phyloP scores from a whole-genome alignment of 2,329 filamentous ascomycete genomes.

The Epichloe gansuensis region DNA sequence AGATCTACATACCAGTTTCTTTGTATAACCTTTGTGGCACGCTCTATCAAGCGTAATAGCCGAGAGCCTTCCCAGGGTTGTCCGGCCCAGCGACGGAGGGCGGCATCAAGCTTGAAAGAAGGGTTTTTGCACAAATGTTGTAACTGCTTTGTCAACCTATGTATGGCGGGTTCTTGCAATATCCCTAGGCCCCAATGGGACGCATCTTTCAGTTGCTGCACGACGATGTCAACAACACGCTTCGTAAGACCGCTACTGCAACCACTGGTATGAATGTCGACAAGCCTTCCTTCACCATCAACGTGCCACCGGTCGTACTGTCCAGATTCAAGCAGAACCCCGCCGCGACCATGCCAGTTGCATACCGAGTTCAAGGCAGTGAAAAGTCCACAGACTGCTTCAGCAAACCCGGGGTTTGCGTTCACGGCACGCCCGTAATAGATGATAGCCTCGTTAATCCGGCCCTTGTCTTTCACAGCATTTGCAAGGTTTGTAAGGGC shows the following conservation, averaged over 20 bases:
- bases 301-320: conserved; percentile 88
- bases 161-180: conserved; percentile 44
- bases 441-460: conserved; percentile 78
- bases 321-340: conserved; percentile 62
- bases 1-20: conserved; percentile 84
- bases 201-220: conserved; percentile 75
- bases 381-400: conserved; percentile 89
- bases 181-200: conserved; percentile 72
- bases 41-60: conserved; percentile 71
- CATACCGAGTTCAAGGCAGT: conserved; percentile 96
- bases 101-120: conserved; percentile 25
- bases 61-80: conserved; percentile 81
- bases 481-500: conserved; percentile 93
- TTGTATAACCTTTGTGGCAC: conserved; percentile 62
- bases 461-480: conserved; percentile 91
- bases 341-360: conserved; percentile 83
- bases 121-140: conserved; percentile 25
- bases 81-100: conserved; percentile 51
- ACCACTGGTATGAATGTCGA: conserved; percentile 53
- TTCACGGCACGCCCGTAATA: conserved; percentile 86
- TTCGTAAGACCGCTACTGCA: conserved; percentile 71
- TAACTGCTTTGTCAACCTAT: conserved; percentile 37
- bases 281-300: conserved; percentile 67
- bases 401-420: conserved; percentile 90
- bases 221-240: conserved; percentile 81